phyloP scores from a whole-genome alignment of 129 eudicot genomes.

The Oenanthe sinensis region DNA sequence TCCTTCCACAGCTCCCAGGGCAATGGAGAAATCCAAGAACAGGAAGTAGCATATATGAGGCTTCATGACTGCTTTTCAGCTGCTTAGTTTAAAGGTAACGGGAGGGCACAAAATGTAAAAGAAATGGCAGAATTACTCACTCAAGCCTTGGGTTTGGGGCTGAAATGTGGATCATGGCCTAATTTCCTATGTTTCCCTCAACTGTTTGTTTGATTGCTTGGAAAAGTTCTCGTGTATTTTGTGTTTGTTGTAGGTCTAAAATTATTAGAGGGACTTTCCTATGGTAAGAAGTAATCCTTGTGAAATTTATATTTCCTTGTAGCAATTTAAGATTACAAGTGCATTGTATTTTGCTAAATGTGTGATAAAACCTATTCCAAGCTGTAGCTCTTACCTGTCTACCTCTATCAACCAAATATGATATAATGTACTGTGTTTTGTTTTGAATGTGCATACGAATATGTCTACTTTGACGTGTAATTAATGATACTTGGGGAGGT shows the following conservation, averaged over 20 bases:
- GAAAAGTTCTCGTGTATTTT: slow-evolving; percentile 10
- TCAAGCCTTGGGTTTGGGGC: not conserved
- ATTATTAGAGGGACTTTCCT: not conserved
- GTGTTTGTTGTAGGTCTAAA: slow-evolving; percentile 16
- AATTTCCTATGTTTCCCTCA: not conserved
- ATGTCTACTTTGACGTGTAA: no score
- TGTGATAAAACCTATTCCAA: slow-evolving; percentile 14
- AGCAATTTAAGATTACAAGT: slow-evolving; percentile 2
- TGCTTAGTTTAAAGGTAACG: slow-evolving; percentile 11
- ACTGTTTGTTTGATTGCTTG: slow-evolving; percentile 15
- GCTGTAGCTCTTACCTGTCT: not conserved
- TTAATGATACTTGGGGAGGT: no score
- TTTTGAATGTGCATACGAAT: not conserved
- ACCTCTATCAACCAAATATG: not conserved
- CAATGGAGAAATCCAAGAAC: slow-evolving; percentile 57
- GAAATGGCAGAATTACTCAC: not conserved
- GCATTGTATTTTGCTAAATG: slow-evolving; percentile 10
- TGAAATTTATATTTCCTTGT: slow-evolving; percentile 15
- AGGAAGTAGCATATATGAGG: slow-evolving; percentile 26
- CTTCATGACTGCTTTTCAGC: slow-evolving; percentile 15
- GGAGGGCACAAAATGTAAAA: not conserved
- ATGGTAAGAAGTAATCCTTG: slow-evolving; percentile 16
- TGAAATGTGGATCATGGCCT: slow-evolving; percentile 12
- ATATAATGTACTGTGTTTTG: not conserved
- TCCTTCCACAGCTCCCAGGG: slow-evolving; percentile 64